Evolutionary conservation across 305 asterid species (phyloP).

Genomic region (Solanum hybrid): DNA sequence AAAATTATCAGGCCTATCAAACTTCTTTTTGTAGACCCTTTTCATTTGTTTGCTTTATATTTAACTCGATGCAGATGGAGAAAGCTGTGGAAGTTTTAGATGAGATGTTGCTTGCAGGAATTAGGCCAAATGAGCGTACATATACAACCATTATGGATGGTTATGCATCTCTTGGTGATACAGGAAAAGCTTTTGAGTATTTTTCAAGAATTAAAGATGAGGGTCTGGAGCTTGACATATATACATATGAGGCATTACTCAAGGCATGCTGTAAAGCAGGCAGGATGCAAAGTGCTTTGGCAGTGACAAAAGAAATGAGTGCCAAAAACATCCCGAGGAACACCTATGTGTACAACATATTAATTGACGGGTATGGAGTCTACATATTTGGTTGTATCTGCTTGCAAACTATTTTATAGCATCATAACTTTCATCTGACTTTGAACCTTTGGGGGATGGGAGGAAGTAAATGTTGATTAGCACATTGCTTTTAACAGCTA

Average conservation of each 20-base stretch:
- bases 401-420: background rate
- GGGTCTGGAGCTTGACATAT: slow-evolving; percentile 87
- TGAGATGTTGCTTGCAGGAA: slow-evolving; percentile 75
- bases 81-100: slow-evolving; percentile 71
- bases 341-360: slow-evolving; percentile 84
- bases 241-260: slow-evolving; percentile 84
- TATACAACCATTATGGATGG: slow-evolving; percentile 95
- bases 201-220: slow-evolving; percentile 66
- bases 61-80: slow-evolving; percentile 53
- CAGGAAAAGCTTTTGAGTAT: slow-evolving; percentile 89
- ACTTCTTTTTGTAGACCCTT: background rate
- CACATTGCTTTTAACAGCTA: background rate
- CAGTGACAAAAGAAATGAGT: slow-evolving; percentile 87
- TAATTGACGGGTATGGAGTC: slow-evolving; percentile 76
- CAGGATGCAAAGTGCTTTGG: slow-evolving; percentile 99
- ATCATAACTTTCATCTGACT: background rate
- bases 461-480: background rate
- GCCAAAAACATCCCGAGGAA: slow-evolving; percentile 68
- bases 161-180: slow-evolving; percentile 91
- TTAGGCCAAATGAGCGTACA: slow-evolving; percentile 80
- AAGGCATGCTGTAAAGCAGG: slow-evolving; percentile 98
- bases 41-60: background rate
- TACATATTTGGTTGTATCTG: background rate
- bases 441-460: background rate
- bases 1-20: background rate